A percentile compares a stretch with the other conserved stretches of the same genome.
Conservation (phyloP, 2,329 filamentous ascomycete genomes). For the Ascochyta fabae region DNA sequence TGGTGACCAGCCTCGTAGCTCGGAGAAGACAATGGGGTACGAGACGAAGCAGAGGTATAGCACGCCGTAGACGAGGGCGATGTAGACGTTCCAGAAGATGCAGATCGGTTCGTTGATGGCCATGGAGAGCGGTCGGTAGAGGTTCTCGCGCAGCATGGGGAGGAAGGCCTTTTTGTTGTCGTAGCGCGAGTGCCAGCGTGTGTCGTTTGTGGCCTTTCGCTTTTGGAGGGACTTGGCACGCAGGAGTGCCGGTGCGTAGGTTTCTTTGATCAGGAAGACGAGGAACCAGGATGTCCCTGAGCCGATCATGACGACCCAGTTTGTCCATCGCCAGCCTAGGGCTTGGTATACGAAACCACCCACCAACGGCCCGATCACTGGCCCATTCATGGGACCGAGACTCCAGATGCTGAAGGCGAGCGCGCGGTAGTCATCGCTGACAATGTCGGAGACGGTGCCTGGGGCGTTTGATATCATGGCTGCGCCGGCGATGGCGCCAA, state of each 20-base stretch:
- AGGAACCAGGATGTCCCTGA: constrained; percentile 66
- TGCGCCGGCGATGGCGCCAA: constrained; percentile 75
- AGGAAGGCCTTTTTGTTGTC: constrained; percentile 72
- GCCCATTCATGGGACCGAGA: constrained; percentile 82
- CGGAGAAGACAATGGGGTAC: constrained; percentile 82
- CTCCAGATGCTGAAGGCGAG: constrained; percentile 84
- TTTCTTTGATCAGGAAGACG: constrained; percentile 70
- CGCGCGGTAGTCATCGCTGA: constrained; percentile 79
- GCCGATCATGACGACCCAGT: constrained; percentile 72
- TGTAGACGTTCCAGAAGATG: constrained; percentile 75
- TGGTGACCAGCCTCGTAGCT: constrained; percentile 77
- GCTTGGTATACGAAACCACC: constrained; percentile 81
- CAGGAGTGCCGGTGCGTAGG: constrained; percentile 75
- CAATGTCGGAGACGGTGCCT: constrained; percentile 82
- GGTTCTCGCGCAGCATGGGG: constrained; percentile 73
- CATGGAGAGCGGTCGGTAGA: constrained; percentile 79
- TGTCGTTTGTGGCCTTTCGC: constrained; percentile 76
- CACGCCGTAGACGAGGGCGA: constrained; percentile 81
- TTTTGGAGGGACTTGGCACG: constrained; percentile 72
- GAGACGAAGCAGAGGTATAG: constrained; percentile 90
- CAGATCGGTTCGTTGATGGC: constrained; percentile 85
- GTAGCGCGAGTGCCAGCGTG: constrained; percentile 79
- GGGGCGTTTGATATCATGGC: constrained; percentile 85
- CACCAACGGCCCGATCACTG: constrained; percentile 67
- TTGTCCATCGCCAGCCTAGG: constrained; percentile 87